These are phyloP conservation scores for Crithidia acanthocephali DNA, from an alignment of 208 protist species.

Conservation along the genomic window DNA sequence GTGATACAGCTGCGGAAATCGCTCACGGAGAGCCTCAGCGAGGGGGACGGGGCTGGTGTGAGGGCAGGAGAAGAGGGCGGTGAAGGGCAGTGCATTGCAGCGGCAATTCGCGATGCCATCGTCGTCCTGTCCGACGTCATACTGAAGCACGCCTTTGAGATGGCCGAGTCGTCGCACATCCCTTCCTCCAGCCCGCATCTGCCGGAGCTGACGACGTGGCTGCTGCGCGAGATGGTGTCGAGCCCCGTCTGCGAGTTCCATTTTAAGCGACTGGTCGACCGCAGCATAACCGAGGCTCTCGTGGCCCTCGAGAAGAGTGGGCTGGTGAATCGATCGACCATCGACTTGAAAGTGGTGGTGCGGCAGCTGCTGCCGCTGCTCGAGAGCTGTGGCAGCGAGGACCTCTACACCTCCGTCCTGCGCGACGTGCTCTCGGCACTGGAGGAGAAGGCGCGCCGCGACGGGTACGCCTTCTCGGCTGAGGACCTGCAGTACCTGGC, in stretches of 20 bases:
- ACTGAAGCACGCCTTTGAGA: conserved; percentile 25
- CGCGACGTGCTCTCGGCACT: conserved; percentile 64
- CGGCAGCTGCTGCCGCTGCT: conserved; percentile 65
- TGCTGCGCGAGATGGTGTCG: conserved; percentile 67
- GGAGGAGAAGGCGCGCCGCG: conserved; percentile 68
- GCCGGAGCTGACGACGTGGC: conserved; percentile 64
- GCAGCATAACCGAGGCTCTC: conserved; percentile 55
- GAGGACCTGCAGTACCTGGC: conserved; percentile 66
- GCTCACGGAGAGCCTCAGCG: not conserved
- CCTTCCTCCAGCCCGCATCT: conserved; percentile 47
- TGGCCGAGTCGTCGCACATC: conserved; percentile 45
- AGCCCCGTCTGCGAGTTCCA: conserved; percentile 53
- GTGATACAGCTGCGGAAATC: conserved; percentile 31
- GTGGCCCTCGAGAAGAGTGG: conserved; percentile 59
- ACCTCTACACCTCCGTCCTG: conserved; percentile 73
- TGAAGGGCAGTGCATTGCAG: not conserved
- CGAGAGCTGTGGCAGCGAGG: conserved; percentile 62
- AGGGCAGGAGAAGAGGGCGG: too few relatives aligned
- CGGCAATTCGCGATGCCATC: conserved; percentile 13
- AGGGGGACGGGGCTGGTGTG: not conserved
- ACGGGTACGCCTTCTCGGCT: conserved; percentile 51
- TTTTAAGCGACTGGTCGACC: conserved; percentile 65
- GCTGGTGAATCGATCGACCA: conserved; percentile 40
- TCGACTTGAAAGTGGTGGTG: conserved; percentile 57
- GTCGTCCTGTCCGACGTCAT: conserved; percentile 27